Conservation (phyloP, 768 basidiomycete species). For the Pleurotus giganteus region DNA sequence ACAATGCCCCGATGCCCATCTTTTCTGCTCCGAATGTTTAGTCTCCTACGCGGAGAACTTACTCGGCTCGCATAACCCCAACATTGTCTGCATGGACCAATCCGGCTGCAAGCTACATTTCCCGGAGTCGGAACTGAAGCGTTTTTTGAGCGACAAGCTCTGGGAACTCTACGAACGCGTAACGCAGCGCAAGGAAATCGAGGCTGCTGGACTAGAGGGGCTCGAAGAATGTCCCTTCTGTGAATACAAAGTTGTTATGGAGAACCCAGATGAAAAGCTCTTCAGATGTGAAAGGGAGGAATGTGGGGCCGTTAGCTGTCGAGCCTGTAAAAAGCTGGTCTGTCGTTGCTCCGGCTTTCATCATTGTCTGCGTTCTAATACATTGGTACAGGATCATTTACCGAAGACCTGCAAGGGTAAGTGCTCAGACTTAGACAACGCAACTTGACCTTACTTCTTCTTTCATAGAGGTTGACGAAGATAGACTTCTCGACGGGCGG, state of each 20-base stretch:
- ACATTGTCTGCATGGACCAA: constrained; percentile 80
- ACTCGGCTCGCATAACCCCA: constrained; percentile 60
- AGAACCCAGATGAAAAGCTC: constrained; percentile 61
- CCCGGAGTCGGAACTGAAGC: constrained; percentile 62
- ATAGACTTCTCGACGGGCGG: constrained; percentile 68
- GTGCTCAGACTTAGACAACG: constrained; percentile 7
- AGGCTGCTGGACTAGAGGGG: constrained; percentile 72
- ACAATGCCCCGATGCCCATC: constrained; percentile 86
- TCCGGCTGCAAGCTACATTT: constrained; percentile 71
- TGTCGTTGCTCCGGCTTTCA: constrained; percentile 21
- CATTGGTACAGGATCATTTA: constrained; percentile 68
- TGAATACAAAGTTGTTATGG: constrained; percentile 82
- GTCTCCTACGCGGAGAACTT: constrained; percentile 63
- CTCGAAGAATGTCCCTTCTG: constrained; percentile 92
- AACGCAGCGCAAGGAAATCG: constrained; percentile 75
- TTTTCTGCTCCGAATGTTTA: constrained; percentile 80
- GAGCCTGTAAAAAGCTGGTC: constrained; percentile 73
- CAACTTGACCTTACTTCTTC: background rate
- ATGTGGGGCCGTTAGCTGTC: constrained; percentile 76
- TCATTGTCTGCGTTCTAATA: constrained; percentile 5
- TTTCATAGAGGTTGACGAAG: constrained; percentile 66
- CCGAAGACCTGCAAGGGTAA: constrained; percentile 79
- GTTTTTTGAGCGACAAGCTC: constrained; percentile 66
- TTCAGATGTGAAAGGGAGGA: constrained; percentile 56
- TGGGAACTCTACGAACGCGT: constrained; percentile 71